phyloP scores from a whole-genome alignment of 2,329 filamentous ascomycete genomes.

The Colletotrichum eleusines region DNA sequence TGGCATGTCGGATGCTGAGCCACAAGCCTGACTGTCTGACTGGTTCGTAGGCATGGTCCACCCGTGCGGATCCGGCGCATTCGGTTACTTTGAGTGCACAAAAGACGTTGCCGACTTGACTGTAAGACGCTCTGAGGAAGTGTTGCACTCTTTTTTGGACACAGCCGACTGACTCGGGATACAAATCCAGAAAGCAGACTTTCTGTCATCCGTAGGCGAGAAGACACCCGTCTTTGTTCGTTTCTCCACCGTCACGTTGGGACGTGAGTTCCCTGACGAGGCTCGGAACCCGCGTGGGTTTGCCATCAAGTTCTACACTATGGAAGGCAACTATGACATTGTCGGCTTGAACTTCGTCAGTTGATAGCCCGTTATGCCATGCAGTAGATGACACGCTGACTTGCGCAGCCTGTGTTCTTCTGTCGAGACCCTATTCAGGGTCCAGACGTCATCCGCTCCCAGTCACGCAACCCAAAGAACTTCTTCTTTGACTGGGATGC shows the following conservation, averaged over 20 bases:
- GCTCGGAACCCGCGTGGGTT: slow-evolving; percentile 73
- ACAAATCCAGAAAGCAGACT: slow-evolving; percentile 48
- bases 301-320: slow-evolving; percentile 51
- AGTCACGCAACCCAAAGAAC: slow-evolving; percentile 59
- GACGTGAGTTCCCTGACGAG: slow-evolving; percentile 75
- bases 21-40: background rate
- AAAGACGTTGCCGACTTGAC: slow-evolving; percentile 62
- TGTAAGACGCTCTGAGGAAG: slow-evolving; percentile 27
- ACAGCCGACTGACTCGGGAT: background rate
- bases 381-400: background rate
- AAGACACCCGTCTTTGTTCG: slow-evolving; percentile 70
- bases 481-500: slow-evolving; percentile 62
- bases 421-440: slow-evolving; percentile 60
- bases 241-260: slow-evolving; percentile 79
- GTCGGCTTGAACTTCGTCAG: slow-evolving; percentile 57
- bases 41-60: slow-evolving; percentile 47
- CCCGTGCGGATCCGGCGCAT: slow-evolving; percentile 54
- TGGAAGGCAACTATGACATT: slow-evolving; percentile 54
- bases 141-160: background rate
- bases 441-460: slow-evolving; percentile 61
- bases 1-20: background rate
- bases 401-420: slow-evolving; percentile 53
- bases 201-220: slow-evolving; percentile 65
- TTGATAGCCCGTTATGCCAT: background rate
- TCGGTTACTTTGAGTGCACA: slow-evolving; percentile 59